Evolutionary conservation across 2,329 filamentous ascomycete genomes (phyloP).

Genomic region (Pezicula rhizophila): DNA sequence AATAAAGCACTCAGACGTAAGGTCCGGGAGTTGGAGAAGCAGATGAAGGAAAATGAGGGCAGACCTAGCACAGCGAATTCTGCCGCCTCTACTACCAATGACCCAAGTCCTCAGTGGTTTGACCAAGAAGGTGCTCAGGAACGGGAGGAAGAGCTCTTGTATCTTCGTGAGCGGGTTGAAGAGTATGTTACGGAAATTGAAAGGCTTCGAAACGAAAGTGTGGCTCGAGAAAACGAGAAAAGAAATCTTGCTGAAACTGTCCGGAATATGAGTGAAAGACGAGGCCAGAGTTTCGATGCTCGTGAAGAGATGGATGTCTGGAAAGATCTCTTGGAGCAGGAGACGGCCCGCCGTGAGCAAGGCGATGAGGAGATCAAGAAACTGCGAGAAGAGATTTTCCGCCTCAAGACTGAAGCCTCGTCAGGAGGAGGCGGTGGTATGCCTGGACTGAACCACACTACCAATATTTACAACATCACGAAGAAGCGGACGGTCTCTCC

Average conservation of each 20-base stretch:
- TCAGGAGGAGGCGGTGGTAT: slow-evolving; percentile 14
- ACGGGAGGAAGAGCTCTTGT: slow-evolving; percentile 79
- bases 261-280: slow-evolving; percentile 52
- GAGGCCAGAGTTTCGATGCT: slow-evolving; percentile 38
- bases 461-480: slow-evolving; percentile 61
- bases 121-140: slow-evolving; percentile 57
- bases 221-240: slow-evolving; percentile 79
- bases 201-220: slow-evolving; percentile 68
- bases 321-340: slow-evolving; percentile 90
- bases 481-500: slow-evolving; percentile 44
- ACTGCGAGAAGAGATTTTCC: slow-evolving; percentile 77
- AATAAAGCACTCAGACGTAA: slow-evolving; percentile 76
- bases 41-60: slow-evolving; percentile 59
- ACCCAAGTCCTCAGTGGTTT: slow-evolving; percentile 47
- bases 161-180: slow-evolving; percentile 78
- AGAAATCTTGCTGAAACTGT: slow-evolving; percentile 79
- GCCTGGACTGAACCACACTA: slow-evolving; percentile 46
- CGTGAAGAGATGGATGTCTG: slow-evolving; percentile 75
- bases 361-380: slow-evolving; percentile 82
- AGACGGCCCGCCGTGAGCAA: slow-evolving; percentile 82
- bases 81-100: slow-evolving; percentile 47
- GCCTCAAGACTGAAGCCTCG: slow-evolving; percentile 53
- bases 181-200: slow-evolving; percentile 81
- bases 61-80: slow-evolving; percentile 55
- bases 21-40: slow-evolving; percentile 81